Evolutionary conservation across 495 filamentous ascomycete species (phyloP).

Genomic region (Astrocystis sublimbata): DNA sequence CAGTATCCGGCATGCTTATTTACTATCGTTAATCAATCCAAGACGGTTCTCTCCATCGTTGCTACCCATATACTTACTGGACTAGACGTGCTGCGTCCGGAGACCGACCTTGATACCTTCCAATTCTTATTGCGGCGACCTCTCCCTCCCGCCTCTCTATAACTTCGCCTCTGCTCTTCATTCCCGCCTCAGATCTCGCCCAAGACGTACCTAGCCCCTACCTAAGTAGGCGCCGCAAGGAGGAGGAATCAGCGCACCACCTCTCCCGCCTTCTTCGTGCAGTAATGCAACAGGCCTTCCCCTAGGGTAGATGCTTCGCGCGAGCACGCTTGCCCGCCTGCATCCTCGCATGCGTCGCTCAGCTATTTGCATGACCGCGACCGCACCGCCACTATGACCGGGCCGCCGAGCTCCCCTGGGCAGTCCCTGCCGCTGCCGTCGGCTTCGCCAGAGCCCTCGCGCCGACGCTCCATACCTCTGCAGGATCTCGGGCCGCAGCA

Average conservation of each 20-base stretch:
- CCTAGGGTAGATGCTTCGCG: not conserved
- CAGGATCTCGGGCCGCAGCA: conserved; percentile 71
- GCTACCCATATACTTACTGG: not conserved
- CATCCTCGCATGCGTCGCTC: not conserved
- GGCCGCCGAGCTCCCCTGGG: conserved; percentile 34
- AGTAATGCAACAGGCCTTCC: conserved; percentile 3
- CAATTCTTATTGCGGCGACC: not conserved
- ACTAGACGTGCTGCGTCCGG: too few species aligned
- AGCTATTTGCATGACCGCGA: conserved; percentile 28
- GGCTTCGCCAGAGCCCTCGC: too few species aligned
- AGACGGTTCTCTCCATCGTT: not conserved
- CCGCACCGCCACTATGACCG: conserved; percentile 29
- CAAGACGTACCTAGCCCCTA: too few species aligned
- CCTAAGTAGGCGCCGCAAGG: too few species aligned
- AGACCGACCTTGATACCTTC: not conserved
- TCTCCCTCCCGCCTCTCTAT: not conserved
- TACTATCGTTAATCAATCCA: not conserved
- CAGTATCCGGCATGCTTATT: not conserved
- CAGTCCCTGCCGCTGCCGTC: conserved; percentile 27
- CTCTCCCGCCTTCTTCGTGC: conserved; percentile 20
- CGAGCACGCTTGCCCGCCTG: not conserved
- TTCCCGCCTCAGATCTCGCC: not conserved
- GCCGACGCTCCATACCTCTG: conserved; percentile 77
- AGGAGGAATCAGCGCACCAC: too few species aligned
- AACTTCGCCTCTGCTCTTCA: too few species aligned